Conservation (phyloP, 768 basidiomycete genomes). For the Suillus brevipes region DNA sequence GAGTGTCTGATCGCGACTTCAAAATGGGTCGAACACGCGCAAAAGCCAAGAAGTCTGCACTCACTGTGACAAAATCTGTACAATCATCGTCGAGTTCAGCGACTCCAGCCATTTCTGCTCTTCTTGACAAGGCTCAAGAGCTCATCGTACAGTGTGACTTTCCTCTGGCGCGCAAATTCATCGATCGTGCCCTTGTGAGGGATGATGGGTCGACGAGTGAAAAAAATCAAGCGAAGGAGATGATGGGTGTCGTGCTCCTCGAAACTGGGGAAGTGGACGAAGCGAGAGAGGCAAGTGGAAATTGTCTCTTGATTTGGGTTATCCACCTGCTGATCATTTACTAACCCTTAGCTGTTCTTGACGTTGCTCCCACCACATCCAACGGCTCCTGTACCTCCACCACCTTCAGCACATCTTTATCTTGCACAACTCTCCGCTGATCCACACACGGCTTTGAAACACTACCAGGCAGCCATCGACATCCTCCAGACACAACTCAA, state of each 20-base stretch:
- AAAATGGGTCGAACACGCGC: conserved; percentile 57
- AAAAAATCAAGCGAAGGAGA: conserved; percentile 72
- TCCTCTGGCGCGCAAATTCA: conserved; percentile 73
- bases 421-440: conserved; percentile 83
- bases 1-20: conserved; percentile 1
- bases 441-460: conserved; percentile 66
- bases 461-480: conserved; percentile 82
- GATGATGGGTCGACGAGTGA: conserved; percentile 42
- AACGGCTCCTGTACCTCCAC: conserved; percentile 57
- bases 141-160: conserved; percentile 85
- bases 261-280: conserved; percentile 76
- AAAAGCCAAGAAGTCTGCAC: conserved; percentile 36
- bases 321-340: not conserved
- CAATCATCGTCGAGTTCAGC: conserved; percentile 25
- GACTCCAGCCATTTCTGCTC: conserved; percentile 48
- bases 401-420: conserved; percentile 82
- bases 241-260: conserved; percentile 75
- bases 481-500: conserved; percentile 68
- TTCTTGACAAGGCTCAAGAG: conserved; percentile 78
- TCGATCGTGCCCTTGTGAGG: conserved; percentile 63
- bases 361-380: conserved; percentile 61
- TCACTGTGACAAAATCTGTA: conserved; percentile 14
- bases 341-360: conserved; percentile 53
- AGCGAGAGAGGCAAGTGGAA: conserved; percentile 63
- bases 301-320: not conserved